A percentile compares a stretch with the other conserved stretches of the same genome.
Conservation (phyloP, 495 filamentous ascomycete species). For the Chaetomium tenue region DNA sequence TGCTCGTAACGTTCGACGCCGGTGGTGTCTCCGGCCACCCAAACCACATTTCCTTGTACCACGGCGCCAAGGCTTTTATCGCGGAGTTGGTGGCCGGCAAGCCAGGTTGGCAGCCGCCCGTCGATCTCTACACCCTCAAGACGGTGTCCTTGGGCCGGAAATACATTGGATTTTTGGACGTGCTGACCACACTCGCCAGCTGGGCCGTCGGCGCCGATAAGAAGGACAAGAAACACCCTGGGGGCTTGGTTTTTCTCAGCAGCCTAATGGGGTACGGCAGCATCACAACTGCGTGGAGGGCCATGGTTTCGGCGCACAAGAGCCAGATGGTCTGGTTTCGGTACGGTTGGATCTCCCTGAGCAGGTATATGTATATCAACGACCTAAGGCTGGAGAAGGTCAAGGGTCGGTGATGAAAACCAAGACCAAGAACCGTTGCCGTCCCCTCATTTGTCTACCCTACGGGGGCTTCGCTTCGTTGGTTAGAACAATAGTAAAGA, state of each 20-base stretch:
- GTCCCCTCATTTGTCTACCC: neutral
- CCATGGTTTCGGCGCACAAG: constrained; percentile 83
- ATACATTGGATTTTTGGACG: constrained; percentile 75
- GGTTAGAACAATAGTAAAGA: too few species aligned
- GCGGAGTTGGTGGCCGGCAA: constrained; percentile 59
- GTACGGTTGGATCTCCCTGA: constrained; percentile 90
- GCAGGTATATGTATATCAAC: constrained; percentile 94
- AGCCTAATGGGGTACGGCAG: constrained; percentile 52
- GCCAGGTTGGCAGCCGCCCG: constrained; percentile 66
- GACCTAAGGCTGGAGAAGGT: constrained; percentile 67
- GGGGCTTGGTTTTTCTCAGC: constrained; percentile 67
- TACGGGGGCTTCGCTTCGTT: too few species aligned
- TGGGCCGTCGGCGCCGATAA: constrained; percentile 42
- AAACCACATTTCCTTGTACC: constrained; percentile 85
- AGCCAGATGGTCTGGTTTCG: constrained; percentile 99
- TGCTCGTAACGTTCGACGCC: constrained; percentile 83
- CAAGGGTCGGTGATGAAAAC: constrained; percentile 21
- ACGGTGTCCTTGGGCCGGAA: constrained; percentile 70
- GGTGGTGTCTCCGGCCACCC: constrained; percentile 79
- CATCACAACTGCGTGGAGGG: constrained; percentile 61
- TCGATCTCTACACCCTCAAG: constrained; percentile 79
- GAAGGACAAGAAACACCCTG: constrained; percentile 46
- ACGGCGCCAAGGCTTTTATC: constrained; percentile 74
- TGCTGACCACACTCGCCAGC: constrained; percentile 59
- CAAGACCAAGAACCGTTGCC: neutral